A percentile compares a stretch with the other conserved stretches of the same genome.
Evolutionary conservation across 208 protist genomes (phyloP).

Genomic region (Porcisia hertigi): DNA sequence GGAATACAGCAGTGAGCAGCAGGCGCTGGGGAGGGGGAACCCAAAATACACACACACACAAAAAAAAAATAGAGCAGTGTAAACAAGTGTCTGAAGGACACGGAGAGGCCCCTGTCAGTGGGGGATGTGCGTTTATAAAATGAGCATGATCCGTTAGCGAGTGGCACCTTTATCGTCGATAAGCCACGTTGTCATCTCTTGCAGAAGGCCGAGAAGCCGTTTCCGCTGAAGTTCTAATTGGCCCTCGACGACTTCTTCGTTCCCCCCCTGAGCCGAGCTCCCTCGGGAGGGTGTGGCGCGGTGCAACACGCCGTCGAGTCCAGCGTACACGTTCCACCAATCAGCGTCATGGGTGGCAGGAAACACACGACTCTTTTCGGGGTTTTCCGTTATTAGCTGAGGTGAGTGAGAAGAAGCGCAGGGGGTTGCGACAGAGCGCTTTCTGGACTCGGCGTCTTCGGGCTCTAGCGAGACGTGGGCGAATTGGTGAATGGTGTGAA

Average conservation of each 20-base stretch:
- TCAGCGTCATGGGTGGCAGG: background rate
- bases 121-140: background rate
- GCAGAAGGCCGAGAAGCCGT: conserved; percentile 1
- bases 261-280: background rate
- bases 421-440: background rate
- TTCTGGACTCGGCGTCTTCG: background rate
- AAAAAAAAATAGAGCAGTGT: background rate
- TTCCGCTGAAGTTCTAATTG: conserved; percentile 18
- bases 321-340: background rate
- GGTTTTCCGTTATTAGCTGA: background rate
- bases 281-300: background rate
- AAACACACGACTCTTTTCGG: background rate
- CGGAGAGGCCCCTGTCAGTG: background rate
- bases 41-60: background rate
- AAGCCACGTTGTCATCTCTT: conserved; percentile 6
- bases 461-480: conserved; percentile 2
- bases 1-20: conserved; percentile 9
- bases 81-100: background rate
- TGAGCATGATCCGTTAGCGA: background rate
- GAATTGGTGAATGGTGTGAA: background rate
- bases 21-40: conserved; percentile 3
- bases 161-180: background rate
- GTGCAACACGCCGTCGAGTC: background rate
- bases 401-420: background rate
- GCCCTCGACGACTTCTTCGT: background rate